Percentiles rank a stretch among this genome's conserved stretches.
phyloP scores from a whole-genome alignment of 352 stramenopile genomes.

The Phytophthora nicotianae region DNA sequence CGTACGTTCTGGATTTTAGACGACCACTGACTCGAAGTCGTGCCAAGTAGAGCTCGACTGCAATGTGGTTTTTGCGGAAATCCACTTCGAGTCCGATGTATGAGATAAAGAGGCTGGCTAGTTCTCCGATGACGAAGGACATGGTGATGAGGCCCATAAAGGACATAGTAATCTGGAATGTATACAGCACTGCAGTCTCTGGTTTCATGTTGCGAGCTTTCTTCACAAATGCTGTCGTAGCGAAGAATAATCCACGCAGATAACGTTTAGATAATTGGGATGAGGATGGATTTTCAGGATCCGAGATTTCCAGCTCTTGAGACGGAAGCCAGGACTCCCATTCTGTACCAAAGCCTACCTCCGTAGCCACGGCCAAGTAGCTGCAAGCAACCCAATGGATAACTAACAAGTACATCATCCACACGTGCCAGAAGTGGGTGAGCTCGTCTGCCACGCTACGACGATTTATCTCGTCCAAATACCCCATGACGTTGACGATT shows the following conservation, averaged over 20 bases:
- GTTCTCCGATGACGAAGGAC: conserved; percentile 59
- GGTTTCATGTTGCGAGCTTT: conserved; percentile 35
- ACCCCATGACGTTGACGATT: conserved; percentile 49
- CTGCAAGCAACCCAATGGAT: conserved; percentile 68
- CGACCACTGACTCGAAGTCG: conserved; percentile 37
- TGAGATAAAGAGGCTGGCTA: conserved; percentile 60
- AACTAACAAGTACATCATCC: conserved; percentile 51
- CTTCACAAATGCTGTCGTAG: conserved; percentile 51
- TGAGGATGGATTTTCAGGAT: conserved; percentile 20
- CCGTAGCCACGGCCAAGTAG: conserved; percentile 48
- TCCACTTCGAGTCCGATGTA: conserved; percentile 62
- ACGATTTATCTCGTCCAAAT: conserved; percentile 62
- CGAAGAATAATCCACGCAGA: conserved; percentile 56
- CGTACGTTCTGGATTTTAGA: conserved; percentile 39
- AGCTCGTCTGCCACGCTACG: conserved; percentile 53
- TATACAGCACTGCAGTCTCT: conserved; percentile 32
- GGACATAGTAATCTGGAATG: conserved; percentile 52
- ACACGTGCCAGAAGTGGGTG: conserved; percentile 52
- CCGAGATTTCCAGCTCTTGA: conserved; percentile 38
- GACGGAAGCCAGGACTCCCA: conserved; percentile 60
- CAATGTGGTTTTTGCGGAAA: conserved; percentile 67
- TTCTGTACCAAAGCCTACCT: conserved; percentile 45
- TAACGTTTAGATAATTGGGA: conserved; percentile 38
- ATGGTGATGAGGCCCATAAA: conserved; percentile 58
- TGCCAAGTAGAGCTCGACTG: conserved; percentile 49